Evolutionary conservation across 2,329 filamentous ascomycete genomes (phyloP).

Genomic region (Didymellaceae sp.): DNA sequence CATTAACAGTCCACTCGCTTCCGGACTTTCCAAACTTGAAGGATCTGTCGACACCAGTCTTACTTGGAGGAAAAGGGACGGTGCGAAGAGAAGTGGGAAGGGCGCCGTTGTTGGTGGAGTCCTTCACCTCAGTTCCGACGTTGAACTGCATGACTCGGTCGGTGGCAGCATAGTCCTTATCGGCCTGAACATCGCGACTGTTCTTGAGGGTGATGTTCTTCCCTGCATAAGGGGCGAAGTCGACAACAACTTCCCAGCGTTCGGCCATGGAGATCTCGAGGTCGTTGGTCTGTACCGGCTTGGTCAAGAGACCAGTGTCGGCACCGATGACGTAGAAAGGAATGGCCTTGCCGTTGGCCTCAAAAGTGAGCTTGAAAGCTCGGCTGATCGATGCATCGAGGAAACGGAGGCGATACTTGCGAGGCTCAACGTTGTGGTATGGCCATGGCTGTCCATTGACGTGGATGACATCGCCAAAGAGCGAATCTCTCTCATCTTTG

Average conservation of each 20-base stretch:
- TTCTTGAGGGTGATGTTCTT: conserved; percentile 59
- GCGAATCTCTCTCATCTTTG: conserved; percentile 54
- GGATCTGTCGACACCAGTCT: conserved; percentile 37
- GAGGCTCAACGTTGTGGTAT: conserved; percentile 63
- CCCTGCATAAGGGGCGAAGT: conserved; percentile 60
- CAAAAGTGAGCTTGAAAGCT: conserved; percentile 60
- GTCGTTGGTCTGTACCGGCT: conserved; percentile 54
- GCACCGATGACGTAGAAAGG: conserved; percentile 63
- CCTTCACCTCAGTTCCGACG: conserved; percentile 49
- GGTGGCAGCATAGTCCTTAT: conserved; percentile 60
- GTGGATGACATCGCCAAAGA: conserved; percentile 65
- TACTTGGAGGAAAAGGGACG: conserved; percentile 43
- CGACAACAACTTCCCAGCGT: conserved; percentile 65
- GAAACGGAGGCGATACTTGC: conserved; percentile 66
- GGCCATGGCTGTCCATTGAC: conserved; percentile 68
- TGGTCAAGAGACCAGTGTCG: conserved; percentile 53
- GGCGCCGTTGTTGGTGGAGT: conserved; percentile 32
- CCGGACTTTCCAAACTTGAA: conserved; percentile 43
- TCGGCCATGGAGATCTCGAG: conserved; percentile 63
- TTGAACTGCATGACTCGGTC: conserved; percentile 53
- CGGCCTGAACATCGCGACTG: conserved; percentile 54
- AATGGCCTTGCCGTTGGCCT: conserved; percentile 48
- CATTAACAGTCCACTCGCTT: conserved; percentile 50
- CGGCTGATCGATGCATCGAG: conserved; percentile 53
- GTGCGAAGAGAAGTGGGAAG: conserved; percentile 36